Conservation (phyloP, 306 rosid species). For the Prosopis cineraria region DNA sequence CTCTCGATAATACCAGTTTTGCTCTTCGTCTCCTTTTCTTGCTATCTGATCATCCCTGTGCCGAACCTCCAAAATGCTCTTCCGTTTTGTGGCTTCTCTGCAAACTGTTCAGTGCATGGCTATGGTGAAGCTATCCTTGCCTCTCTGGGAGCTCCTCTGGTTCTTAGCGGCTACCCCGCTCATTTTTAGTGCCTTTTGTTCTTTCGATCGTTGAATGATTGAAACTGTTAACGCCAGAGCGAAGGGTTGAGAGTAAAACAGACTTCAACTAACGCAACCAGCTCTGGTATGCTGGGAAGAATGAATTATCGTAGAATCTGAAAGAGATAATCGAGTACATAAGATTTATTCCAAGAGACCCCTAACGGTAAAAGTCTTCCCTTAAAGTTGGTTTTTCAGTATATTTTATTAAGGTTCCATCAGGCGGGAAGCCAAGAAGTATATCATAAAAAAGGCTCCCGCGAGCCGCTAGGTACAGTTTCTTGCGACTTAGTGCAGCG, state of each 20-base stretch:
- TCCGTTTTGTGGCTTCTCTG: background rate
- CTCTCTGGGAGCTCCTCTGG: background rate
- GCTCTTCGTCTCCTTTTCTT: background rate
- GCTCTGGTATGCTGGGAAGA: background rate
- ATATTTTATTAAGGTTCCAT: background rate
- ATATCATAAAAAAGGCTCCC: background rate
- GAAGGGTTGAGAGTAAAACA: background rate
- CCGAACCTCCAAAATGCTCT: background rate
- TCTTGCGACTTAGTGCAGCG: background rate
- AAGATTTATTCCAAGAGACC: background rate
- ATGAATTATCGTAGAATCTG: background rate
- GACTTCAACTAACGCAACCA: background rate
- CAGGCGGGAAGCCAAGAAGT: no score
- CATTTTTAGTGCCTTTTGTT: background rate
- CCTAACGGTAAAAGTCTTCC: slow-evolving; percentile 20
- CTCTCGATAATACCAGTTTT: background rate
- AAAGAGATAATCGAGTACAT: background rate
- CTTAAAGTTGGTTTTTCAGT: slow-evolving; percentile 14
- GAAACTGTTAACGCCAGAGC: background rate
- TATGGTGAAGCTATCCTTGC: background rate
- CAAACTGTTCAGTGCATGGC: background rate
- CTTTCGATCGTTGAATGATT: background rate
- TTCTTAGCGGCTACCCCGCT: background rate
- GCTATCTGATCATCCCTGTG: background rate
- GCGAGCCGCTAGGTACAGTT: background rate